Percentiles rank a stretch among this genome's conserved stretches.
Conservation (phyloP, 305 asterid species). For the Solanum hybrid region DNA sequence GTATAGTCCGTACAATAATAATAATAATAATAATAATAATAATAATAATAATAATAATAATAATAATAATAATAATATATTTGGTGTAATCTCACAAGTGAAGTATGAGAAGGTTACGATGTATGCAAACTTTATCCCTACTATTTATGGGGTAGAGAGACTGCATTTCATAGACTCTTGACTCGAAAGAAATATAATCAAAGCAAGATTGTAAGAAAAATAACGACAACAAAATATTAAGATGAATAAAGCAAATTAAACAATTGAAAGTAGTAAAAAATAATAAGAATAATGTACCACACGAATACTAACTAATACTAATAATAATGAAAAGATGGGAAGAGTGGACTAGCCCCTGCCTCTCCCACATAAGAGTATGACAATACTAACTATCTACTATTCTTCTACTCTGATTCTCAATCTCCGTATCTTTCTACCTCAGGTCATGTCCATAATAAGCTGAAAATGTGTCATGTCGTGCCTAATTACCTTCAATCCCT, state of each 20-base stretch:
- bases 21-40: no score
- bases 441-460: not conserved
- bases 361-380: not conserved
- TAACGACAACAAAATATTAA: not conserved
- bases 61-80: not conserved
- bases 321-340: not conserved
- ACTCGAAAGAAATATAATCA: not conserved
- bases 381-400: not conserved
- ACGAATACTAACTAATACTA: not conserved
- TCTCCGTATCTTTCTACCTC: fast-evolving
- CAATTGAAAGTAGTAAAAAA: not conserved
- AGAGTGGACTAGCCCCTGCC: not conserved
- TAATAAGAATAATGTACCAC: not conserved
- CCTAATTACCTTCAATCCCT: not conserved
- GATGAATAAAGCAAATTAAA: not conserved
- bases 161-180: not conserved
- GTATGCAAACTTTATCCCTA: not conserved
- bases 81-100: not conserved
- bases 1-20: not conserved
- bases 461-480: not conserved
- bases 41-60: no score
- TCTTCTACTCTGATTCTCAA: not conserved
- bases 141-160: not conserved
- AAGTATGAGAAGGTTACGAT: fast-evolving
- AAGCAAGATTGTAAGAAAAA: no score